These are phyloP conservation scores for Boletus subparvulus DNA, from an alignment of 768 basidiomycete genomes.

Conservation along the genomic window DNA sequence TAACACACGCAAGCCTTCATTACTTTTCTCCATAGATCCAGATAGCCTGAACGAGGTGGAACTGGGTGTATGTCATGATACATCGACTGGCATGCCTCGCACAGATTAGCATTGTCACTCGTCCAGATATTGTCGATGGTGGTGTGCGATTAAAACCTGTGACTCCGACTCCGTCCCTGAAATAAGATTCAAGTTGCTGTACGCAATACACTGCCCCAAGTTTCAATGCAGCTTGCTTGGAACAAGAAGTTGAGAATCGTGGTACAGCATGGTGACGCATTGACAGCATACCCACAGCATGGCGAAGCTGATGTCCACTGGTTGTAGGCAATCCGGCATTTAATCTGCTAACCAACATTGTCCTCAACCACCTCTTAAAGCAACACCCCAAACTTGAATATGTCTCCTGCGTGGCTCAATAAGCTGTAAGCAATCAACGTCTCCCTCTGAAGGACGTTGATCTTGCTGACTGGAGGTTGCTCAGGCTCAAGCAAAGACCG, in stretches of 20 bases:
- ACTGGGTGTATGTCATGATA: background rate
- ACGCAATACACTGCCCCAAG: background rate
- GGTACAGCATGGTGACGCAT: background rate
- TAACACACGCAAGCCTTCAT: too few species aligned
- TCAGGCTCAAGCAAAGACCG: constrained; percentile 1
- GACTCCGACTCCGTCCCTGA: too few species aligned
- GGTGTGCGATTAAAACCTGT: too few species aligned
- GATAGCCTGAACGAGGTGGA: background rate
- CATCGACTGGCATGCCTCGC: background rate
- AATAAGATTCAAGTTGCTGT: background rate
- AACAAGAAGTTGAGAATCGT: too few species aligned
- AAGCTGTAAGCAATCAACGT: constrained; percentile 3
- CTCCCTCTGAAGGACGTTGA: background rate
- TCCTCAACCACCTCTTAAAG: background rate
- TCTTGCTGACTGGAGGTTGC: background rate
- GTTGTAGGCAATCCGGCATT: background rate
- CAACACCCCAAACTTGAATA: background rate
- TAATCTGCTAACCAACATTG: background rate
- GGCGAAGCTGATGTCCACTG: background rate
- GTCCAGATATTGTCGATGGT: background rate
- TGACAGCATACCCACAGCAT: background rate
- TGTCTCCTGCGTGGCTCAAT: constrained; percentile 4
- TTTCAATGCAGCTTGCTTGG: background rate
- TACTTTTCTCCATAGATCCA: background rate
- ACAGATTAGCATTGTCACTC: too few species aligned